These are phyloP conservation scores for Naganishia vishniacii DNA, from an alignment of 768 basidiomycete genomes.

Conservation along the genomic window DNA sequence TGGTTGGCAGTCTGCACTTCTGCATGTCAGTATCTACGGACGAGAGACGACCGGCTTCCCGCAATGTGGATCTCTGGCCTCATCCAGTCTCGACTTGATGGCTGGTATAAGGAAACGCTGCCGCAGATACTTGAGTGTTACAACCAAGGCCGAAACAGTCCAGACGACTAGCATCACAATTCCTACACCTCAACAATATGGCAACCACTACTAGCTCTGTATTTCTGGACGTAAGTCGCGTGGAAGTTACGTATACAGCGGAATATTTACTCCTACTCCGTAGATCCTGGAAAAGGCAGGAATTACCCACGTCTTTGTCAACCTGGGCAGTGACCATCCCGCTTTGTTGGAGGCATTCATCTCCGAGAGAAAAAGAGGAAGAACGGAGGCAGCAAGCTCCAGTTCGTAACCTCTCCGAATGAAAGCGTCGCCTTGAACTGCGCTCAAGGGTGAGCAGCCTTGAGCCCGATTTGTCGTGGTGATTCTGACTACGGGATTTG, in stretches of 20 bases:
- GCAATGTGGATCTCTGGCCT: no score
- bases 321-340: conserved; percentile 73
- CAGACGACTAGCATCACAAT: no score
- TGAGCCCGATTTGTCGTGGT: neutral
- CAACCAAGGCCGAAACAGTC: no score
- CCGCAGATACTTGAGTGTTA: no score
- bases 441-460: conserved; percentile 61
- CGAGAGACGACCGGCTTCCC: no score
- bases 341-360: conserved; percentile 66
- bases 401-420: conserved; percentile 65
- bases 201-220: neutral
- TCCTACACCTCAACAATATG: neutral
- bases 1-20: no score
- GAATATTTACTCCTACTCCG: no score
- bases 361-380: conserved; percentile 49
- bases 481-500: no score
- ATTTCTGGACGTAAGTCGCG: neutral
- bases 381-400: conserved; percentile 51
- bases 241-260: no score
- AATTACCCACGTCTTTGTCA: conserved; percentile 65
- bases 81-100: no score
- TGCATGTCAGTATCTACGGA: no score
- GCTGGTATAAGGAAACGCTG: no score
- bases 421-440: conserved; percentile 71
- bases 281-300: conserved; percentile 33